phyloP scores from a whole-genome alignment of 495 filamentous ascomycete species.

The Tuber borchii region DNA sequence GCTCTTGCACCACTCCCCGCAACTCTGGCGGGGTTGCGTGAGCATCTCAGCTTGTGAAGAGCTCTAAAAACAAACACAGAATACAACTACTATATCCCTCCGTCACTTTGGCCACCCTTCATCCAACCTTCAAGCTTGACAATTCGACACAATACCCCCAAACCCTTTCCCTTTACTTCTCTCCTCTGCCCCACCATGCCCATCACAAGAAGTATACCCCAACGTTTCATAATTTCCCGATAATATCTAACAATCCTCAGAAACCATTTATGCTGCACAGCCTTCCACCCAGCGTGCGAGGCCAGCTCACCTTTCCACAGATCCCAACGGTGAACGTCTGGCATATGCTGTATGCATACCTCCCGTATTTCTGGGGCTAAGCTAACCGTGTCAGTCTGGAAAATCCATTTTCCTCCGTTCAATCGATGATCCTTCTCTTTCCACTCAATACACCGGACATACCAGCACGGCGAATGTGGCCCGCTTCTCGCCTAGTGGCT shows the following conservation, averaged over 20 bases:
- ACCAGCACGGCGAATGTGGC: constrained; percentile 83
- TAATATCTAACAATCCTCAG: constrained; percentile 44
- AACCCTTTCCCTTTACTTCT: neutral
- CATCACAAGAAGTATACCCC: constrained; percentile 29
- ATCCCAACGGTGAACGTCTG: constrained; percentile 85
- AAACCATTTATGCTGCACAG: constrained; percentile 64
- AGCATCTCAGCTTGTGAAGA: neutral
- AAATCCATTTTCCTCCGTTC: constrained; percentile 93
- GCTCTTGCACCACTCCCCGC: neutral
- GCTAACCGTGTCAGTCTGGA: constrained; percentile 57
- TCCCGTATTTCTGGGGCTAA: neutral
- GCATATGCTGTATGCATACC: constrained; percentile 72
- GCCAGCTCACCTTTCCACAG: constrained; percentile 81
- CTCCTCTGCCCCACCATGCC: constrained; percentile 16
- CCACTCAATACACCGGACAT: constrained; percentile 85
- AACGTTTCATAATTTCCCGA: constrained; percentile 4
- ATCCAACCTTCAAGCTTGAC: neutral
- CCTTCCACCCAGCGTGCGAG: constrained; percentile 80
- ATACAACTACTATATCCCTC: neutral
- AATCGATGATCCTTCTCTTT: constrained; percentile 76
- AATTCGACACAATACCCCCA: neutral
- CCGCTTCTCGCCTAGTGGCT: constrained; percentile 89
- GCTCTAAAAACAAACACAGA: neutral
- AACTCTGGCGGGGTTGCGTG: neutral
- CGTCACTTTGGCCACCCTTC: neutral